Evolutionary conservation across 129 eudicot species (phyloP), one percentile per base, ranked within the genome.

Genomic region (Silybum marianum): DNA sequence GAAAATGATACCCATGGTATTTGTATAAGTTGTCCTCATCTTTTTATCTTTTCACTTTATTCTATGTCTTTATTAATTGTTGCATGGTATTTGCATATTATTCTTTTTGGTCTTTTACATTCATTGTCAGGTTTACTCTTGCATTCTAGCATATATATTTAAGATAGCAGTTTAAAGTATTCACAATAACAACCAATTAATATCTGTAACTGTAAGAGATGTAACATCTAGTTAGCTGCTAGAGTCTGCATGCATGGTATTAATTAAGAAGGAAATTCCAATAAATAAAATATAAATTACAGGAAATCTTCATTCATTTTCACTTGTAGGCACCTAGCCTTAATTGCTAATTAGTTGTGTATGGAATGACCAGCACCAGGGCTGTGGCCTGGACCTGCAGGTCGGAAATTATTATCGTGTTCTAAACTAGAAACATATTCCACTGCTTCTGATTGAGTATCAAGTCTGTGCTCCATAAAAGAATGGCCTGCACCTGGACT

Each of bases 401-500:
- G 84, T 69, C 80, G 80, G 18, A 69, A 80, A 69, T 75, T 78
- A n/a, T 74, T 42, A 1, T 3, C 36, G 60, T 36, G 73, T 58
- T 72, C 80, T 23, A 71, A 63, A 69, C 28, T 70, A 21, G 80
- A 69, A 23, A 74, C 62, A 36, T 25, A 22, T 46, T 60, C 72
- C 28, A 23, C 0, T 24, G 34, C 77, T 58, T 82, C 36, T 76
- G 69, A 62, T 72, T 75, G 85, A 72, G 32, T 68, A 46, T n/a
- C 74, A 42, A 65, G 73, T 30, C 26, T 78, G n/a, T n/a, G n/a
- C n/a, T n/a, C n/a, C n/a, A n/a, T n/a, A 48, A 67, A 58, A 51
- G 76, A 68, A 78, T 88, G 91, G 42, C 89, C 87, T 30, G 84
- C 80, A 2, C 90, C 93, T 23, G 90, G 93, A 42, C 51, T 42